A percentile compares a stretch with the other conserved stretches of the same genome.
These are phyloP conservation scores for Gyromitra esculenta DNA, from an alignment of 2,329 filamentous ascomycete species.

Conservation along the genomic window DNA sequence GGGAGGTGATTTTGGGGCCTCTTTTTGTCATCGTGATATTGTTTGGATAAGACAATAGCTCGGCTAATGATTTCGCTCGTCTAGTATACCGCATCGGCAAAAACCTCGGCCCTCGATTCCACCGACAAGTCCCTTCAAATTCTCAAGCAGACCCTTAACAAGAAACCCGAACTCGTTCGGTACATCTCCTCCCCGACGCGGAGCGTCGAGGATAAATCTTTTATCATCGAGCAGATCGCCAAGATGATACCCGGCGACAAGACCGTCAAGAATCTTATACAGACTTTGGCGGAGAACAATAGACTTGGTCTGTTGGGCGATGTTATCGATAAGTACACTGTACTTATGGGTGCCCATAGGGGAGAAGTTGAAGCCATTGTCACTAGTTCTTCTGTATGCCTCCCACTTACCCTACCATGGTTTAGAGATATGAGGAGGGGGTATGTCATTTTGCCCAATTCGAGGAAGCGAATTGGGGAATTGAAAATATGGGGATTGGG, in stretches of 20 bases:
- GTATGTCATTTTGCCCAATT: not conserved
- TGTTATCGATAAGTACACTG: constrained; percentile 85
- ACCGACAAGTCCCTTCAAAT: constrained; percentile 80
- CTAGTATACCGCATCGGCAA: constrained; percentile 95
- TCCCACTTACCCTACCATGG: constrained; percentile 12
- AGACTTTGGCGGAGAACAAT: constrained; percentile 95
- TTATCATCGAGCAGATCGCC: constrained; percentile 85
- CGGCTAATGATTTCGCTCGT: constrained; percentile 17
- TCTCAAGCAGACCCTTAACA: constrained; percentile 77
- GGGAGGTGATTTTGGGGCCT: not conserved
- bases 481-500: not conserved
- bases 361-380: constrained; percentile 95
- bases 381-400: constrained; percentile 76
- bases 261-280: constrained; percentile 93
- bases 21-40: constrained; percentile 5
- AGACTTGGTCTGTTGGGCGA: constrained; percentile 82
- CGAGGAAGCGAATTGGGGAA: not conserved
- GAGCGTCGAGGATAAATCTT: constrained; percentile 78
- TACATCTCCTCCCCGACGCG: constrained; percentile 87
- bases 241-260: constrained; percentile 78
- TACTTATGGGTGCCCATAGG: constrained; percentile 85
- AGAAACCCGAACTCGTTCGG: constrained; percentile 79
- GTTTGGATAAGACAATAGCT: constrained; percentile 10
- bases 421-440: constrained; percentile 1
- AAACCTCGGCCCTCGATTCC: constrained; percentile 83